Percentiles rank a stretch among this genome's conserved stretches.
phyloP scores from a whole-genome alignment of 2,329 filamentous ascomycete genomes.

The Colletotrichum caudatum region DNA sequence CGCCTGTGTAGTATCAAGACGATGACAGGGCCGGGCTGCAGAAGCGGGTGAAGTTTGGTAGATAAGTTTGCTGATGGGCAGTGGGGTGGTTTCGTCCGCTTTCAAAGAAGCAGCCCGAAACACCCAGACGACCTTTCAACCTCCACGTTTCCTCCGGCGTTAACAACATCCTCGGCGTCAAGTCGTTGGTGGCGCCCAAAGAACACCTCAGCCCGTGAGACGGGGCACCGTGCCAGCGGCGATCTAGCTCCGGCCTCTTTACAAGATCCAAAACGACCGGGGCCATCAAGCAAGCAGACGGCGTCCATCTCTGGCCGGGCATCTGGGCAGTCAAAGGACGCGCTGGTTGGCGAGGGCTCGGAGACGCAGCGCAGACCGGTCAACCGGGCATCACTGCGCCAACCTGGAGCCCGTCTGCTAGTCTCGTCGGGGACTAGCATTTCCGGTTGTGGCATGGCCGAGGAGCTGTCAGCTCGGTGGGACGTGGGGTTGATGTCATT shows the following conservation, averaged over 20 bases:
- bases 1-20: background rate
- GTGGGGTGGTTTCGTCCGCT: background rate
- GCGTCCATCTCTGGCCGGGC: background rate
- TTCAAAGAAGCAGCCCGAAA: background rate
- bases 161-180: too few species aligned
- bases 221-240: background rate
- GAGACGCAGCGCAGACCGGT: background rate
- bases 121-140: background rate
- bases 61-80: background rate
- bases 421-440: background rate
- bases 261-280: background rate
- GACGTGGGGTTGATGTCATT: conserved; percentile 4
- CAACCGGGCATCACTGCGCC: conserved; percentile 8
- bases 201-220: conserved; percentile 4
- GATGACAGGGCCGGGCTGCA: background rate
- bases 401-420: background rate
- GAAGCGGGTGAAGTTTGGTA: background rate
- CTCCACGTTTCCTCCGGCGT: background rate
- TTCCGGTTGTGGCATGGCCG: background rate
- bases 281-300: background rate
- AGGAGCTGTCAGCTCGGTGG: background rate
- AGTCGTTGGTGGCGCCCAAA: conserved; percentile 14
- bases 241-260: background rate
- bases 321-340: background rate
- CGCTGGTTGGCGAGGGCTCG: background rate